Base-by-base conservation (phyloP, 2,329 filamentous ascomycete genomes). In the Arthroderma sp. region DNA sequence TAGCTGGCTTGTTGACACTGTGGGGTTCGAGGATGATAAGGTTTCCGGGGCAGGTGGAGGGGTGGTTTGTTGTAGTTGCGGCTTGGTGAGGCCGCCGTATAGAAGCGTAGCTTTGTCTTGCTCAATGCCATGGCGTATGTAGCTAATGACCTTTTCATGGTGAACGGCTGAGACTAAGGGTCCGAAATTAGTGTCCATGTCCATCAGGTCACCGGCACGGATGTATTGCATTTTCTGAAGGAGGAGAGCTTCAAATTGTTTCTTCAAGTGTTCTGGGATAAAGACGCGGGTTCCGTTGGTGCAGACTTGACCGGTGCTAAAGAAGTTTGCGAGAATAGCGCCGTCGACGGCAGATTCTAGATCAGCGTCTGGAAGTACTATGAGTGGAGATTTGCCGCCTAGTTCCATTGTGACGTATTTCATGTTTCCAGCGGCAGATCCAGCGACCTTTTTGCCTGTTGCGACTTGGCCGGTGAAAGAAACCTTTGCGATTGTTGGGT, bases 301-400 rank as follows among this genome's bases (percentile, higher is more conserved):
- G 73, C 87, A 94, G 42, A 94, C 86, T 64, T 94, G 87, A 29
- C 87, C 87, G 0, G 83, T 84, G 52, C 82, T 87, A 71, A 84
- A 94, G 68, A 94, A 94, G 64, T 94, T 94, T 55, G 86, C 87
- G 72, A 93, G 85, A 82, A 94, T 88, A 50, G 85, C 86, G 29
- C 85, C 83, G 56, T 94, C 81, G 31, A 85, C 87, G n/a, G 87
- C 87, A 55, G 78, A 77, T 38, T 85, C 80, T 15, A 89, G 63
- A 42, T 85, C 77, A 10, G 83, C 83, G 56, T 93, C 86, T 1
- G 84, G 83, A 1, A 94, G 76, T 39, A 94, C 72, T 42, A 94
- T 70, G 36, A 86, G 70, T 0, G 86, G 84, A 48, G 81, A 86
- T 67, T 94, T 94, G 41, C 87, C 87, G 44, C 87, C 87, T 0